phyloP scores from a whole-genome alignment of 2,329 filamentous ascomycete genomes.

The Aspergillus glaucus region DNA sequence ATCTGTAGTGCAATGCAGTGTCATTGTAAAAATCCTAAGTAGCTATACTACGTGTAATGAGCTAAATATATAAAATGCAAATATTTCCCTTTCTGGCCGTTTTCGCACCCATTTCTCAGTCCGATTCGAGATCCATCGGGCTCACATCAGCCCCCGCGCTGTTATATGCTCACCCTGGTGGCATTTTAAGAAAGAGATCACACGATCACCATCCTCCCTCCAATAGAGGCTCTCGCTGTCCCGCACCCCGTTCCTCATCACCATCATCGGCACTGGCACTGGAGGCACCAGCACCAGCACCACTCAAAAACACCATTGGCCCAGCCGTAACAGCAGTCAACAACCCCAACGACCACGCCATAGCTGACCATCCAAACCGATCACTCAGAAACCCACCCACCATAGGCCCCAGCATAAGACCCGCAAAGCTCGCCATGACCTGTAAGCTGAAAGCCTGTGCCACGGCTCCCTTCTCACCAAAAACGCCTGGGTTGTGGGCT shows the following conservation, averaged over 20 bases:
- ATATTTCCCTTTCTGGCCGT: no score
- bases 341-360: conserved; percentile 20
- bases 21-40: no score
- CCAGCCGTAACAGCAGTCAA: conserved; percentile 18
- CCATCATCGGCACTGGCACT: not conserved
- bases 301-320: conserved; percentile 7
- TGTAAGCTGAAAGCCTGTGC: conserved; percentile 60
- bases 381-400: conserved; percentile 40
- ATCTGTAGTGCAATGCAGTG: no score
- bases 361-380: conserved; percentile 19
- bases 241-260: not conserved
- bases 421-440: conserved; percentile 53
- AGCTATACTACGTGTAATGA: no score
- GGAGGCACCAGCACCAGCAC: not conserved
- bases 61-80: no score
- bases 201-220: not conserved
- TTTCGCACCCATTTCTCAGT: no score
- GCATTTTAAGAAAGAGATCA: not conserved
- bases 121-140: no score
- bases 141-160: no score
- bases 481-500: conserved; percentile 61
- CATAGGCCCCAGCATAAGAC: conserved; percentile 54
- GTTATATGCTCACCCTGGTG: not conserved
- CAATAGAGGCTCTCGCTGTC: not conserved
- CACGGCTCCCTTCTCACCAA: conserved; percentile 49